A percentile compares a stretch with the other conserved stretches of the same genome.
phyloP scores from a whole-genome alignment of 1,284 basidiomycete genomes.

The Puccinia polysora region DNA sequence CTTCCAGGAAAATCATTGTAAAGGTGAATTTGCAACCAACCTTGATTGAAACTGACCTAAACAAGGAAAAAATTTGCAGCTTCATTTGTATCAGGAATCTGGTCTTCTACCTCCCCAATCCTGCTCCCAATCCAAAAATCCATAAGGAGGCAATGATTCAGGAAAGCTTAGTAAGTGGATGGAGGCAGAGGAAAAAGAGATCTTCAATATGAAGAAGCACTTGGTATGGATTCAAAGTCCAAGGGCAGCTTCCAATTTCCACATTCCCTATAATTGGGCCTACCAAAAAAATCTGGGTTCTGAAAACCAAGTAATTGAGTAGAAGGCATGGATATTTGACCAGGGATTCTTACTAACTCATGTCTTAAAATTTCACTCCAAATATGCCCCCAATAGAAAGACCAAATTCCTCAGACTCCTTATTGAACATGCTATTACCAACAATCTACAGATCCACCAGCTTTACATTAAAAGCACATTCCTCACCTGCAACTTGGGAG shows the following conservation, averaged over 20 bases:
- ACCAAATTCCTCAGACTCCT: not conserved
- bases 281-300: not conserved
- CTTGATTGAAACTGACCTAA: too few relatives aligned
- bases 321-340: slow-evolving; percentile 5
- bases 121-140: too few relatives aligned
- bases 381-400: slow-evolving; percentile 9
- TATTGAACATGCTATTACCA: not conserved
- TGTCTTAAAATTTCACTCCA: not conserved
- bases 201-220: not conserved
- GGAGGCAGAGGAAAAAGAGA: not conserved
- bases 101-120: too few relatives aligned
- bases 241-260: not conserved
- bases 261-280: not conserved
- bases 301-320: slow-evolving; percentile 1
- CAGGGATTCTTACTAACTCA: not conserved
- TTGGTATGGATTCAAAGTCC: not conserved
- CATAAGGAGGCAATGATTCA: too few relatives aligned
- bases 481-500: not conserved
- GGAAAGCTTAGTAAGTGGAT: too few relatives aligned
- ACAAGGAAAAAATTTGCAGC: too few relatives aligned
- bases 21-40: too few relatives aligned
- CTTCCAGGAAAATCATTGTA: too few relatives aligned
- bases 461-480: not conserved
- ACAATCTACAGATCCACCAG: not conserved
- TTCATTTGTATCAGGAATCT: too few relatives aligned